These are phyloP conservation scores for Abrus precatorius DNA, from an alignment of 306 rosid genomes.

Conservation along the genomic window DNA sequence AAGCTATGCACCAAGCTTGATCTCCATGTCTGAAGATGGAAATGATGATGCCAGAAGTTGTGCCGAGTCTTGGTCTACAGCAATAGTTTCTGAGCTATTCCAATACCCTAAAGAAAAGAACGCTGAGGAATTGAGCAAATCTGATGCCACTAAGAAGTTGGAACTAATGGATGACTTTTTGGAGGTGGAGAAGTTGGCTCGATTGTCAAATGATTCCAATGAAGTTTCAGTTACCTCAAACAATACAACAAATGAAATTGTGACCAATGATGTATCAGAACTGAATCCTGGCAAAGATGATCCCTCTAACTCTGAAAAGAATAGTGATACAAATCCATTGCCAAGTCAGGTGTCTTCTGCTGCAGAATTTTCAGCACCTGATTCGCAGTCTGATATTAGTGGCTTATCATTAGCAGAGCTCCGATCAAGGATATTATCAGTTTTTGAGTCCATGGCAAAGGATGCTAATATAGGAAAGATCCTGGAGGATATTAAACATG, in stretches of 20 bases:
- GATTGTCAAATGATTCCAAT: conserved; percentile 70
- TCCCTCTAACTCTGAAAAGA: conserved; percentile 53
- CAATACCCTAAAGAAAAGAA: conserved; percentile 71
- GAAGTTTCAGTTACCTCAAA: conserved; percentile 59
- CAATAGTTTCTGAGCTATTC: conserved; percentile 68
- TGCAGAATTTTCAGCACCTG: conserved; percentile 42
- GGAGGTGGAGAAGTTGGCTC: conserved; percentile 97
- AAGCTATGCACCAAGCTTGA: conserved; percentile 80
- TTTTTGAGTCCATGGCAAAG: conserved; percentile 71
- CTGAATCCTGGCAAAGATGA: conserved; percentile 50
- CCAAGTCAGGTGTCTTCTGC: conserved; percentile 54
- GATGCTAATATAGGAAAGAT: conserved; percentile 72
- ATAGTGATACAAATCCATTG: conserved; percentile 52
- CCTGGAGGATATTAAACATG: conserved; percentile 77
- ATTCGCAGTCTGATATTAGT: conserved; percentile 46
- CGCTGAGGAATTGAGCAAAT: conserved; percentile 63
- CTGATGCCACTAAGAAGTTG: conserved; percentile 73
- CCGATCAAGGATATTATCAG: conserved; percentile 66
- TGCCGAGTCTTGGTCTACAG: conserved; percentile 82
- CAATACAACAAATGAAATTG: conserved; percentile 54
- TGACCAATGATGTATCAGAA: conserved; percentile 58
- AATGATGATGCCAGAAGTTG: conserved; percentile 79
- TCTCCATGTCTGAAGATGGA: conserved; percentile 96
- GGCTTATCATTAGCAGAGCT: conserved; percentile 64
- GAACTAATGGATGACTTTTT: conserved; percentile 98